Conservation (phyloP, 768 basidiomycete species). For the Xerocomellus dryophilus region DNA sequence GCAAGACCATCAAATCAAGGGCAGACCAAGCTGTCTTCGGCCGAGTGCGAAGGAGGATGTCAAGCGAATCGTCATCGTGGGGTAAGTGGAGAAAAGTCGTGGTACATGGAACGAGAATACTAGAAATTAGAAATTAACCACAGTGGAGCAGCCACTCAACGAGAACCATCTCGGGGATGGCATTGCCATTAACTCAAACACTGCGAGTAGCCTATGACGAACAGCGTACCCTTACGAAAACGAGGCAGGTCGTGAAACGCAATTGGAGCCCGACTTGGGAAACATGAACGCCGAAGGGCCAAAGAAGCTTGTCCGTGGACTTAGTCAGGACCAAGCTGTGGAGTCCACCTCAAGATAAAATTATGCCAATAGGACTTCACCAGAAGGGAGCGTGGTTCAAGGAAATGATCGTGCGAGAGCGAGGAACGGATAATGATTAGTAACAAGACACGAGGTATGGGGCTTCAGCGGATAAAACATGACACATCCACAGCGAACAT, state of each 20-base stretch:
- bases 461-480: conserved; percentile 15
- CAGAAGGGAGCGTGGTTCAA: conserved; percentile 10
- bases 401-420: conserved; percentile 14
- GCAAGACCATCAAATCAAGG: conserved; percentile 4
- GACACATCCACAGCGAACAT: conserved; percentile 14
- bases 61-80: conserved; percentile 21
- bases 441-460: conserved; percentile 26
- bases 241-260: conserved; percentile 19
- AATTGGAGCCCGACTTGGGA: conserved; percentile 15
- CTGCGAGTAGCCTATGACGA: conserved; percentile 14
- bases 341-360: conserved; percentile 9
- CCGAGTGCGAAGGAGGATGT: neutral
- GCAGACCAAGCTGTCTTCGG: conserved; percentile 1
- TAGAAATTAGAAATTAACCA: conserved; percentile 6
- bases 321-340: conserved; percentile 17
- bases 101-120: conserved; percentile 4
- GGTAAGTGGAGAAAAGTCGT: conserved; percentile 13
- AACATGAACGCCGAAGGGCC: conserved; percentile 12
- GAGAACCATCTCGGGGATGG: conserved; percentile 5
- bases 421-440: conserved; percentile 18
- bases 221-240: conserved; percentile 12
- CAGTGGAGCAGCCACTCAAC: conserved; percentile 17
- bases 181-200: conserved; percentile 6
- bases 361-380: conserved; percentile 4
- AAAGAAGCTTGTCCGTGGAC: conserved; percentile 18